Base-by-base conservation (phyloP, 1,284 basidiomycete species). In the Malassezia obtusa region DNA sequence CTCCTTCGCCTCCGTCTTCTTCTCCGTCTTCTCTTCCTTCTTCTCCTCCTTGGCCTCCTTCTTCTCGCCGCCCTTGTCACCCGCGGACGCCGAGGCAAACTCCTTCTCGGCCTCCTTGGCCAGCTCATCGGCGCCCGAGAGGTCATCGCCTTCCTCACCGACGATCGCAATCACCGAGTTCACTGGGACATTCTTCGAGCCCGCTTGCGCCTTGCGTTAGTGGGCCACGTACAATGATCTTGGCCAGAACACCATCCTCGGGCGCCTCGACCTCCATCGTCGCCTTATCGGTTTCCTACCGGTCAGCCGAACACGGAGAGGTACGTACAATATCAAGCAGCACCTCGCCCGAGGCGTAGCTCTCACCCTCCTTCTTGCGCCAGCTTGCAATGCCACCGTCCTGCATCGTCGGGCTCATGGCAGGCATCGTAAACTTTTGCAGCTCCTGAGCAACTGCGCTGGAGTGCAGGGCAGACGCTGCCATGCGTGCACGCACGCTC, bases 191-290 rank as follows among this genome's bases (percentile, higher is more conserved):
- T 82, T 82, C 79, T 96, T 95, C 57, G 86, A 76, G 54, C 92
- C 92, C 66, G 87, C 89, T 54, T 77, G 77, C 45, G 82, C 78
- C 89, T 92, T 25, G 11, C 82, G 84, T 53, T 87, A 82, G 61
- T 85, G 49, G 17, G 24, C 19, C 4, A 75, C 82, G 57, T 62
- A 89, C 88, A 60, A 96, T 59, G 61, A 95, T 94, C 81, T 95
- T 96, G 50, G 86, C 91, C 57, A 98, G 78, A 59, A 95, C 78
- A 72, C 92, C 92, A 65, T 96, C 91, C 45, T 98, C 92, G 77
- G 90, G 89, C 14, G 92, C 89, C 77, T 98, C 92, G 24, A 98
- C 92, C 77, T 98, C 92, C 77, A 98, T 98, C 37, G 89, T 92
- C 15, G 92, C 92, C 81, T 96, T 96, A 83, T 96, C 91, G 46